Conservation (phyloP, 2,329 filamentous ascomycete species). For the Aspergillus viridinutans region DNA sequence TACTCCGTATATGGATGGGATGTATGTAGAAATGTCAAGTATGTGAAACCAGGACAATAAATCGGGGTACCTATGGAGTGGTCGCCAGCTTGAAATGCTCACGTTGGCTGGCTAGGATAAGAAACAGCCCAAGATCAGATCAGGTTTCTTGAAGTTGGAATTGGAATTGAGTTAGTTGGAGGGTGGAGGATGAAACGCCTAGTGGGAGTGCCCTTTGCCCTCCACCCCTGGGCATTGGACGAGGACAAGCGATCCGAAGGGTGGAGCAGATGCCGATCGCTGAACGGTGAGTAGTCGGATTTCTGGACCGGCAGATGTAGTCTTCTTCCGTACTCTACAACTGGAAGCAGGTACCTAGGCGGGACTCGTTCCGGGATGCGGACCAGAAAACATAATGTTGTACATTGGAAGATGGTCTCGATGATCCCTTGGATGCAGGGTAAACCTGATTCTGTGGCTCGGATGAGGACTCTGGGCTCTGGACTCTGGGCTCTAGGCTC, state of each 20-base stretch:
- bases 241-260: not conserved
- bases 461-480: no score
- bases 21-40: no score
- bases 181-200: no score
- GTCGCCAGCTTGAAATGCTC: no score
- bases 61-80: no score
- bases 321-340: not conserved
- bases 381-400: not conserved
- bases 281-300: slow-evolving; percentile 5
- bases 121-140: no score
- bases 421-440: not conserved
- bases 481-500: no score
- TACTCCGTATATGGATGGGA: no score
- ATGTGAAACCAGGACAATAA: no score
- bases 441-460: not conserved
- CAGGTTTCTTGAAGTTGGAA: not conserved
- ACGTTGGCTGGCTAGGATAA: no score
- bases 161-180: not conserved
- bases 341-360: no score
- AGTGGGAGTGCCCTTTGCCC: no score
- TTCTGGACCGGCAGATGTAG: not conserved
- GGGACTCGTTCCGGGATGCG: not conserved
- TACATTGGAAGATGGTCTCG: not conserved
- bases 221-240: not conserved
- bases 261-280: slow-evolving; percentile 2